These are phyloP conservation scores for Aspergillus nidulans DNA, from an alignment of 495 filamentous ascomycete genomes.

Conservation along the genomic window DNA sequence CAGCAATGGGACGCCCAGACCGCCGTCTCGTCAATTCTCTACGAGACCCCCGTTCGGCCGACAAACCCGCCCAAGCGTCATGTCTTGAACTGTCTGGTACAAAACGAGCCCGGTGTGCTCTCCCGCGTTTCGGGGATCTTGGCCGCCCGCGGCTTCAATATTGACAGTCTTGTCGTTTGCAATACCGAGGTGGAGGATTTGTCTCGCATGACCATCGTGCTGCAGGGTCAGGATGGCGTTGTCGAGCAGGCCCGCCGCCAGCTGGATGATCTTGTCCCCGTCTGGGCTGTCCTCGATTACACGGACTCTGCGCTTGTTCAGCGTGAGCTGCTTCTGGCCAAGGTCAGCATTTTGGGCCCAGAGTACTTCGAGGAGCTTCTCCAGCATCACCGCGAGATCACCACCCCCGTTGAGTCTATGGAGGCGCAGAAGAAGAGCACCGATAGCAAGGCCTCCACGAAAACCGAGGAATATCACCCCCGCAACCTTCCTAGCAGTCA, in stretches of 20 bases:
- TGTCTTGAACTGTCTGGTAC: conserved; percentile 95
- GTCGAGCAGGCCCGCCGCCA: conserved; percentile 96
- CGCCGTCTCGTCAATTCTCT: conserved; percentile 95
- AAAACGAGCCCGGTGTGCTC: conserved; percentile 96
- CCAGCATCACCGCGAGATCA: conserved; percentile 83
- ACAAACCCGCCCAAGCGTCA: conserved; percentile 84
- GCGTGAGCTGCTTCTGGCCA: conserved; percentile 91
- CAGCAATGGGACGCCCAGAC: conserved; percentile 90
- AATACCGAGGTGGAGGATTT: conserved; percentile 96
- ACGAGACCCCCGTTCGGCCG: conserved; percentile 89
- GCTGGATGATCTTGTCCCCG: conserved; percentile 92
- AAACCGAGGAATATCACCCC: conserved; percentile 65
- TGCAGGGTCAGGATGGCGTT: conserved; percentile 92
- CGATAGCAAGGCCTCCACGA: conserved; percentile 23
- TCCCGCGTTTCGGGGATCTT: conserved; percentile 95
- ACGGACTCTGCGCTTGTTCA: conserved; percentile 90
- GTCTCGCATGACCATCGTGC: conserved; percentile 97
- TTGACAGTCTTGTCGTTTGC: conserved; percentile 96
- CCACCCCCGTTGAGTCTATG: conserved; percentile 35
- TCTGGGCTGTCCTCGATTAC: conserved; percentile 98
- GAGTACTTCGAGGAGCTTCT: conserved; percentile 97
- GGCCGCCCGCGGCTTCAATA: conserved; percentile 96
- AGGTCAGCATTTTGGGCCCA: conserved; percentile 90
- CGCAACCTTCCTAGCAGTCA: conserved; percentile 76
- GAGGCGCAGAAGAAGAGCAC: conserved; percentile 29